These are phyloP conservation scores for Backusella parvicylindrica DNA, from an alignment of 192 early-diverging fungal genomes.

Conservation along the genomic window DNA sequence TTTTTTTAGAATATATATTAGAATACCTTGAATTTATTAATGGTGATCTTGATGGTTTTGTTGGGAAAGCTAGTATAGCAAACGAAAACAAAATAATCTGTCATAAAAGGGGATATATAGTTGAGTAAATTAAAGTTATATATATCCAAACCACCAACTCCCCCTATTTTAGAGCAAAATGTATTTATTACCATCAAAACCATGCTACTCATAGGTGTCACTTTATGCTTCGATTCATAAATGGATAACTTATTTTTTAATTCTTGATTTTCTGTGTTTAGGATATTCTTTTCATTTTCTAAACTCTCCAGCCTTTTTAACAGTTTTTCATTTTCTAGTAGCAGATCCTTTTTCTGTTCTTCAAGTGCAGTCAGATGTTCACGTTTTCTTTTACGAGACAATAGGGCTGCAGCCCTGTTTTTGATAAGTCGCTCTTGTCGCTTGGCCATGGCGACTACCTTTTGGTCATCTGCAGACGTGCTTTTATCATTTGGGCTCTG, in stretches of 20 bases:
- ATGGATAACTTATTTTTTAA: conserved; percentile 39
- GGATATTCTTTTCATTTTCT: conserved; percentile 49
- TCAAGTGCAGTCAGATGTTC: conserved; percentile 72
- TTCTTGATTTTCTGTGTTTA: conserved; percentile 55
- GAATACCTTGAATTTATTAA: neutral
- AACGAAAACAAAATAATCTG: conserved; percentile 82
- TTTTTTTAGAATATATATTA: neutral
- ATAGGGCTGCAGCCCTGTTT: conserved; percentile 87
- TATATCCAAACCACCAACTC: no score
- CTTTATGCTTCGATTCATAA: conserved; percentile 34
- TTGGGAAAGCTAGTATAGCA: conserved; percentile 69
- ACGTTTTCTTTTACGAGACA: conserved; percentile 86
- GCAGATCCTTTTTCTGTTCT: neutral
- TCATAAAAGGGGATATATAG: no score
- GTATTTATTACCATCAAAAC: conserved; percentile 63
- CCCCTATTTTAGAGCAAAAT: no score
- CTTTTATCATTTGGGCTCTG: neutral
- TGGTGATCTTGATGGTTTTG: conserved; percentile 26
- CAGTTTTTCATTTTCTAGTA: neutral
- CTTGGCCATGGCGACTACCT: conserved; percentile 55
- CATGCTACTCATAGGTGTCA: conserved; percentile 45
- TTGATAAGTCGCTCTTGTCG: conserved; percentile 87
- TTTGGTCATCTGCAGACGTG: neutral
- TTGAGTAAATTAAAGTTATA: no score
- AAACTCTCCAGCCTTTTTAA: neutral